Percentiles rank a stretch among this genome's conserved stretches.
Conservation (phyloP, 257 asterid genomes). For the Solanum sitiens region DNA sequence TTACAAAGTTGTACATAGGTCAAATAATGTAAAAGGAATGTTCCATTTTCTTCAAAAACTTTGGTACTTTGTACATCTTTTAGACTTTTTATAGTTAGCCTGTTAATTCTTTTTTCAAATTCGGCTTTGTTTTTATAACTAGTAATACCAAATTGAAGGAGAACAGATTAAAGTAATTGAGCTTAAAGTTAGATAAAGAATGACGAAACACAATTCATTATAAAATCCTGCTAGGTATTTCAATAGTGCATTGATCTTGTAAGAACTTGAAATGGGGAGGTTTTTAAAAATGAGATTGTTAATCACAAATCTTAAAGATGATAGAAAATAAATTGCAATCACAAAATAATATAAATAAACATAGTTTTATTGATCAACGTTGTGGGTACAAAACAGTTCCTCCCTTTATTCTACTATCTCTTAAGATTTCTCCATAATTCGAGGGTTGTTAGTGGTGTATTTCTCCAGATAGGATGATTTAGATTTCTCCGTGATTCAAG, state of each 20-base stretch:
- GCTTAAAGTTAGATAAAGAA: not conserved
- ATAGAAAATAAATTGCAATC: not conserved
- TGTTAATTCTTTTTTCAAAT: not conserved
- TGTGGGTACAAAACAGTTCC: not conserved
- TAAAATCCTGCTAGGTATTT: no score
- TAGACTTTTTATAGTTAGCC: not conserved
- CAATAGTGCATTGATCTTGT: not conserved
- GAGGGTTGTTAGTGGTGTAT: not conserved
- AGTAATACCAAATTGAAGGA: not conserved
- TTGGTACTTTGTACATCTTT: not conserved
- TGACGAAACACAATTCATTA: not conserved
- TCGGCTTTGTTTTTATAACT: not conserved
- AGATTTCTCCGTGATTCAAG: not conserved
- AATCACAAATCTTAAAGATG: not conserved
- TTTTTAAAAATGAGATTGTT: not conserved
- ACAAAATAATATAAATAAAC: no score
- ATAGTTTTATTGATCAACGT: not conserved
- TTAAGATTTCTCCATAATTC: not conserved
- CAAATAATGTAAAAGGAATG: not conserved
- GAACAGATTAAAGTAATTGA: not conserved
- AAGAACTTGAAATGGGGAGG: not conserved
- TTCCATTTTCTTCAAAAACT: not conserved
- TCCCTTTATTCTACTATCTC: not conserved
- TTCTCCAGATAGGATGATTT: not conserved
- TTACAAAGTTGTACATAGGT: not conserved